Evolutionary conservation across 495 filamentous ascomycete genomes (phyloP).

Genomic region (Aspergillus saccharolyticus): DNA sequence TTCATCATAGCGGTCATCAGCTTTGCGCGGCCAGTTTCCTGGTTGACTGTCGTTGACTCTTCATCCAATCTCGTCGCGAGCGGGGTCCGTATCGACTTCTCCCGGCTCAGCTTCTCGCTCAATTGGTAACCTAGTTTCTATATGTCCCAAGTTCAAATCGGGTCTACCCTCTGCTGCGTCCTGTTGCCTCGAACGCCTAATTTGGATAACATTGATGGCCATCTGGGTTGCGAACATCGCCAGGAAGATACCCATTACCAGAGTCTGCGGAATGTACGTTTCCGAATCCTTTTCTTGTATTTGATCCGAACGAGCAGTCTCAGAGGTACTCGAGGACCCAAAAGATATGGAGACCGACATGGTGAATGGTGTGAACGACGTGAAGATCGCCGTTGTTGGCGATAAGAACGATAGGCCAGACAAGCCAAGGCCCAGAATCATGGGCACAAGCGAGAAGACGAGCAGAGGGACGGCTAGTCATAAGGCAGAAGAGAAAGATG

Average conservation of each 20-base stretch:
- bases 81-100: constrained; percentile 10
- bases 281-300: constrained; percentile 12
- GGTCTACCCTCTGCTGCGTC: constrained; percentile 5
- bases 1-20: too few relatives aligned
- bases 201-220: constrained; percentile 30
- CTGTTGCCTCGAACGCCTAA: constrained; percentile 24
- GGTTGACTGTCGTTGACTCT: background rate
- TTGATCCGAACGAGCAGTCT: constrained; percentile 7
- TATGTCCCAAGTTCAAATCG: constrained; percentile 4
- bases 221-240: constrained; percentile 33
- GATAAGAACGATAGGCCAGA: constrained; percentile 24
- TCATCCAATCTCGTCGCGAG: constrained; percentile 7
- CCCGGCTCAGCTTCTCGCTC: constrained; percentile 18
- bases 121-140: constrained; percentile 4
- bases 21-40: background rate
- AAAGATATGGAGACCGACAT: constrained; percentile 42
- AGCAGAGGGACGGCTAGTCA: constrained; percentile 50
- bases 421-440: constrained; percentile 23
- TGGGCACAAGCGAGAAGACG: constrained; percentile 30
- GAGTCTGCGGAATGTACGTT: constrained; percentile 31
- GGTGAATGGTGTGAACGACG: constrained; percentile 32
- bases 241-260: constrained; percentile 35
- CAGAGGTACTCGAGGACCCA: constrained; percentile 20
- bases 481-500: constrained; percentile 36
- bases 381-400: constrained; percentile 25